Base-by-base conservation (phyloP, 176 grass and related monocot species). In the Dendrocalamus sinicus region DNA sequence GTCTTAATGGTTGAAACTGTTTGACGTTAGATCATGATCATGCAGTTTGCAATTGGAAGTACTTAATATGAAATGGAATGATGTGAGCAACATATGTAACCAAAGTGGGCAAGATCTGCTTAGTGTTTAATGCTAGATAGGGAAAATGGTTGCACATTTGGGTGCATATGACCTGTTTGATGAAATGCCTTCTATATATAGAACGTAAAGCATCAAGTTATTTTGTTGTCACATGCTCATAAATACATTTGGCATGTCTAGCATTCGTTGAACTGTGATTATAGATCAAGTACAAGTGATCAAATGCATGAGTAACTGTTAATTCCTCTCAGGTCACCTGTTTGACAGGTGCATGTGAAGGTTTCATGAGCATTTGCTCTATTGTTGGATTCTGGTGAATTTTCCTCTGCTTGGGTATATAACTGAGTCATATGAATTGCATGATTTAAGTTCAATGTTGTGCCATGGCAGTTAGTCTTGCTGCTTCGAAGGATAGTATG, bases 231-330 rank as follows among this genome's bases (percentile, higher is more conserved):
- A 47, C 79, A 82, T 61, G 75, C 70, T 35, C 46, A 10, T 51
- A 46, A 82, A 45, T 86, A 41, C 65, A 62, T 78, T 37, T 86
- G 23, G 12, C 79, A 73, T 74, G 39, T 22, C 43, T 86, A 81
- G 23, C 12, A 37, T 60, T 22, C 11, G 16, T 51, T 63, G 45
- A n/a, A 61, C 8, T 79, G 28, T 43, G 11, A 76, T 40, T 68
- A 26, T 62, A 44, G 54, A 44, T 77, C 62, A 81, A 40, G n/a
- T 63, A 19, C 67, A 79, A 14, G 9, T 45, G 6, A 79, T 52
- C 52, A 61, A 61, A 75, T 87, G 75, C 85, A 87, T 46, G 69
- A 87, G 23, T 51, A 87, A 4, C 67, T 61, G 60, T 78, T 39
- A 67, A 63, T 57, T 57, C 55, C 59, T 20, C 44, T 75, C 72